Evolutionary conservation across 1,139 yeast genomes (phyloP), one percentile per base, ranked within the genome.

Genomic region (Kazachstania sp.): DNA sequence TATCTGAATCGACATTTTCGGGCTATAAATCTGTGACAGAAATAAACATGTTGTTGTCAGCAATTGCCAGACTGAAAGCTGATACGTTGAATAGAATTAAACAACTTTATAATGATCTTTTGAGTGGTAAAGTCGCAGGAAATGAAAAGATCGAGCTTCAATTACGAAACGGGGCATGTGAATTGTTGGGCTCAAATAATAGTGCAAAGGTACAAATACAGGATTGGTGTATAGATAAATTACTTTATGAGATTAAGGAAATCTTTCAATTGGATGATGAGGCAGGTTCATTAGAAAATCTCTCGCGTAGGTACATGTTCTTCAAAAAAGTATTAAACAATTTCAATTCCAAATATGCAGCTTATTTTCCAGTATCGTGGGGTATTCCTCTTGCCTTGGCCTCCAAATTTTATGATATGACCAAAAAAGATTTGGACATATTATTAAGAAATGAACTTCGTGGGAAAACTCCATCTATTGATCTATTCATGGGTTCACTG

Each of bases 221-320:
- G 16, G 77, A 75, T 45, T 86, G 95, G 94, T 86, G 84, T 65
- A 77, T 86, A 51, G 78, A 78, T 52, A 71, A 74, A 38, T 82
- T 84, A 53, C 71, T 92, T 48, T 76, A 77, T 54, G 97, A 90
- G 59, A 80, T 92, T 49, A 75, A 77, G 39, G 71, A 78, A 23
- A 86, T 92, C 13, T 92, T 92, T 66, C 77, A 79, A 48, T 73
- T 80, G 29, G 73, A 79, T 18, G 97, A 88, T 56, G 98, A 90
- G 65, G 97, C 98, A 0, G 97, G 97, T 0, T 83, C 95, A 1
- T 69, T 92, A 51, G 98, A 92, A 51, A 92, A 92, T 64, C 69
- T 92, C 42, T 75, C 79, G 18, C 71, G 97, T 55, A 72, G 98
- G 45, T 92, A 79, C 62, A 76, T 90, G 31, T 92, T 85, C 64